Evolutionary conservation across 2,329 filamentous ascomycete species (phyloP).

Genomic region (Hymenoscyphus occultus): DNA sequence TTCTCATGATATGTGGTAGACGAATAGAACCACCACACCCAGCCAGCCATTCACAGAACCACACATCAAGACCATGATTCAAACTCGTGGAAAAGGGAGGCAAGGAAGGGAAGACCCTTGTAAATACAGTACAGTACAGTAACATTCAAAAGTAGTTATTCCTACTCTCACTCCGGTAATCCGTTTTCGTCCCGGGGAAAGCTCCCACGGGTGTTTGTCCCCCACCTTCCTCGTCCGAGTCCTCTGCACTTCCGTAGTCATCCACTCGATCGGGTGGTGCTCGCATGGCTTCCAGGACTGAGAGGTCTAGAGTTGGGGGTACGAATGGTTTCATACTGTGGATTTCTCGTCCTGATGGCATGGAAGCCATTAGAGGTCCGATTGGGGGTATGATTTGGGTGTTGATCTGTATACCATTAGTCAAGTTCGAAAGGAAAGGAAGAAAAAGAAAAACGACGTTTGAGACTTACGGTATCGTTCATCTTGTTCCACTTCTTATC

Average conservation of each 20-base stretch:
- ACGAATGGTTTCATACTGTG: constrained; percentile 68
- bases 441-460: no score
- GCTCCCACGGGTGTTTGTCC: constrained; percentile 43
- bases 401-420: constrained; percentile 58
- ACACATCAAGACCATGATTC: no score
- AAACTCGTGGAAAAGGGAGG: no score
- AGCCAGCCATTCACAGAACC: no score
- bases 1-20: no score
- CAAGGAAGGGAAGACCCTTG: not conserved
- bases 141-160: constrained; percentile 31
- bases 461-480: constrained; percentile 75
- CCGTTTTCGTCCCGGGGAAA: constrained; percentile 47
- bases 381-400: constrained; percentile 72
- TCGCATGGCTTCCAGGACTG: constrained; percentile 61
- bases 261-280: constrained; percentile 49
- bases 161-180: constrained; percentile 36
- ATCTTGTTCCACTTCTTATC: constrained; percentile 86
- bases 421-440: no score
- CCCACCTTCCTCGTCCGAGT: constrained; percentile 39
- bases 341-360: constrained; percentile 88
- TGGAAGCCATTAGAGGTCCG: constrained; percentile 68
- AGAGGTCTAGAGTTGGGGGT: constrained; percentile 61
- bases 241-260: constrained; percentile 39
- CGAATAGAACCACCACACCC: no score
- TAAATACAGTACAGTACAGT: not conserved